Base-by-base conservation (phyloP, 257 asterid species). In the Petunia secreta region DNA sequence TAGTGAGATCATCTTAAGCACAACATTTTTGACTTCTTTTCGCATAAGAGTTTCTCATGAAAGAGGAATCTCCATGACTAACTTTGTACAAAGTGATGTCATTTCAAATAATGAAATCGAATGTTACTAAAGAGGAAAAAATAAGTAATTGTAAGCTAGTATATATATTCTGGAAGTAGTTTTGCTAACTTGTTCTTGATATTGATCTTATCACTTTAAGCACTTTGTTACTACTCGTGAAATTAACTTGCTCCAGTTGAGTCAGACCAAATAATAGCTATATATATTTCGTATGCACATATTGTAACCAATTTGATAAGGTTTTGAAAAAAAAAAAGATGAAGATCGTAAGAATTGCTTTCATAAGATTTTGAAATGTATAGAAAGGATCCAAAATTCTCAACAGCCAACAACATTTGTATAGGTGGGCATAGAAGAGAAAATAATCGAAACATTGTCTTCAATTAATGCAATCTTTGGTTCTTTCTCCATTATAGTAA, bases 401-500 rank as follows among this genome's bases (percentile, higher is more conserved):
- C 76, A 44, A 69, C 76, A 69, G 0, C 76, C 76, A 69, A 69
- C 76, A 44, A 44, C 5, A 69, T 44, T 69, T 69, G 76, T 58
- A 69, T 69, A 44, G 48, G 5, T 69, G 14, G 39, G 57, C 57
- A 43, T 43, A 9, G 57, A 44, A 16, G 75, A 67, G n/a, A 43
- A 67, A 16, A 1, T 44, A 41, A 1, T 15, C 38, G 41, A 41
- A 68, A 44, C 15, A 68, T 55, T 55, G 58, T 0, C 62, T 57
- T 15, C 62, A 57, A 43, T 69, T n/a, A 43, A 8, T 44, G 16
- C 39, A 69, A 8, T 3, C 0, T 69, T 69, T 69, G 76, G 58
- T 2, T 44, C 2, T 44, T 68, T 68, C 75, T 68, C n/a, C 57
- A 43, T 68, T 7, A 68, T 44, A 16, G 8, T 68, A 16, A 43